A percentile compares a stretch with the other conserved stretches of the same genome.
Conservation (phyloP, 192 early-diverging fungal genomes). For the Coemansia sp. region DNA sequence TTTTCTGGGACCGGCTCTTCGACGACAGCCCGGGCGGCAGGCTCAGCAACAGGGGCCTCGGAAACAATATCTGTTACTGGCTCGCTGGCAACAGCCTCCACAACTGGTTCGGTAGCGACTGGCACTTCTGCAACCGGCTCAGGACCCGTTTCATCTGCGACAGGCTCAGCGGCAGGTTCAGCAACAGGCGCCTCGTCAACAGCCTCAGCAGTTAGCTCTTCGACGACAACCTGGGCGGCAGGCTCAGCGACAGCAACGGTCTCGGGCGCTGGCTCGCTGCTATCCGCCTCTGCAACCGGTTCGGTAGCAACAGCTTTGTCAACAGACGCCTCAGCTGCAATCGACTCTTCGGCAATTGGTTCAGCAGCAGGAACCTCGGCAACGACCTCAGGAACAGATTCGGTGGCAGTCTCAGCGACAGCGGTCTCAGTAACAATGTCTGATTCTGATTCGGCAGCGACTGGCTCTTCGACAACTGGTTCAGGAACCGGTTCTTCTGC, state of each 20-base stretch:
- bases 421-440: background rate
- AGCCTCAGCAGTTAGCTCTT: background rate
- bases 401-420: constrained; percentile 1
- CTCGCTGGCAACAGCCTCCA: background rate
- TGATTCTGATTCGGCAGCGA: constrained; percentile 4
- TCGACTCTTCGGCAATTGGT: background rate
- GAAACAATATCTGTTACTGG: background rate
- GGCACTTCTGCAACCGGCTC: background rate
- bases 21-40: background rate
- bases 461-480: background rate
- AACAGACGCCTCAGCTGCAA: too few relatives aligned
- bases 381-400: background rate
- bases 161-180: background rate
- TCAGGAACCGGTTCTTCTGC: background rate
- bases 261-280: background rate
- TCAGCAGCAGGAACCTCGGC: background rate
- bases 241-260: too few relatives aligned
- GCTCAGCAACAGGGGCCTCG: constrained; percentile 2
- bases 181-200: background rate
- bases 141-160: background rate
- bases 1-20: background rate
- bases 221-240: too few relatives aligned
- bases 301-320: too few relatives aligned
- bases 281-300: too few relatives aligned
- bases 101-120: constrained; percentile 10